phyloP scores from a whole-genome alignment of 192 early-diverging fungal species.

The Backusella tuberculispora region DNA sequence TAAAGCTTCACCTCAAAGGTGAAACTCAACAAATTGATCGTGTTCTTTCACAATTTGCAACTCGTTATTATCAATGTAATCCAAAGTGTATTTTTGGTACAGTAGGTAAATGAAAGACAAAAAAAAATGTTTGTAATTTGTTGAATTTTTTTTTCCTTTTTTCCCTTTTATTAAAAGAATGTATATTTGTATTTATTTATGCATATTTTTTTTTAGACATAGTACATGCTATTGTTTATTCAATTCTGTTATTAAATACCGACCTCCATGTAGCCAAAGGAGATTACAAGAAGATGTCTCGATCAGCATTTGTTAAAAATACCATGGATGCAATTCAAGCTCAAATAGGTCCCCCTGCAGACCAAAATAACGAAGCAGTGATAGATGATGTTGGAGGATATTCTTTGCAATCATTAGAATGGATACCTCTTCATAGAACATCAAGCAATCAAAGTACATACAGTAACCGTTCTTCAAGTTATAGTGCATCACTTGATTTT shows the following conservation, averaged over 20 bases:
- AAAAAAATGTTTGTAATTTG: slow-evolving; percentile 7
- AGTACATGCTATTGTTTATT: slow-evolving; percentile 87
- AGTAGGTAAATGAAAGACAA: slow-evolving; percentile 28
- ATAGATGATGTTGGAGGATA: background rate
- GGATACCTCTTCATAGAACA: slow-evolving; percentile 22
- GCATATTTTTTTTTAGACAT: slow-evolving; percentile 56
- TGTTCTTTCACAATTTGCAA: slow-evolving; percentile 79
- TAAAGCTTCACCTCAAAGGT: slow-evolving; percentile 82
- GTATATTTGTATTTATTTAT: background rate
- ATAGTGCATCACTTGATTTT: background rate
- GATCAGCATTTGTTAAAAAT: slow-evolving; percentile 72
- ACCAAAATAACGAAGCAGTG: background rate
- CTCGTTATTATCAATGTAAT: slow-evolving; percentile 85
- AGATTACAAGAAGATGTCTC: slow-evolving; percentile 71
- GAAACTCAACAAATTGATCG: slow-evolving; percentile 94
- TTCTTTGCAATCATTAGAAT: slow-evolving; percentile 2
- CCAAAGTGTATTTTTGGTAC: slow-evolving; percentile 54
- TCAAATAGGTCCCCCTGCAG: slow-evolving; percentile 26
- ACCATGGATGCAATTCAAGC: slow-evolving; percentile 57
- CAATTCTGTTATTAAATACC: slow-evolving; percentile 87
- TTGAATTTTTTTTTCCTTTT: background rate
- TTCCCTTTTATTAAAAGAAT: background rate
- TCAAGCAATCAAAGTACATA: slow-evolving; percentile 16
- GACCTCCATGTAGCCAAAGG: slow-evolving; percentile 87
- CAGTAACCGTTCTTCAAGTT: background rate